A percentile compares a stretch with the other conserved stretches of the same genome.
phyloP scores from a whole-genome alignment of 2,329 filamentous ascomycete genomes.

The Neopestalotiopsis clavispora region DNA sequence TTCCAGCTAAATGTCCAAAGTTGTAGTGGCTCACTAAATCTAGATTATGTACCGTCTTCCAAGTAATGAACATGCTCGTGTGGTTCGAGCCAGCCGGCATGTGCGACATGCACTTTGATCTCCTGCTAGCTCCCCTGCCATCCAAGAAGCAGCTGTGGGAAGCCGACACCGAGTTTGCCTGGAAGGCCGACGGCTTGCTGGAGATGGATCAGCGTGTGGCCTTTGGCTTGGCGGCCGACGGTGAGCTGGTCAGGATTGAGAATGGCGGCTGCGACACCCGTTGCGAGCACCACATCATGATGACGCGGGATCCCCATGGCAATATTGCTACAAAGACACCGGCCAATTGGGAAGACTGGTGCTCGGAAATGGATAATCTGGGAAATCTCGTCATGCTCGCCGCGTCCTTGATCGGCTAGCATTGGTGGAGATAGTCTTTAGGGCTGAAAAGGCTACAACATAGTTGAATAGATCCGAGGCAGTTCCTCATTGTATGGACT shows the following conservation, averaged over 20 bases:
- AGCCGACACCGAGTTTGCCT: slow-evolving; percentile 38
- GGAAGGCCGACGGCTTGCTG: slow-evolving; percentile 38
- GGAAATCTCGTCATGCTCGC: slow-evolving; percentile 50
- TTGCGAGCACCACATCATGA: neutral
- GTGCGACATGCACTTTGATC: slow-evolving; percentile 39
- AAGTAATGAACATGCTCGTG: slow-evolving; percentile 46
- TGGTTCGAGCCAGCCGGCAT: slow-evolving; percentile 44
- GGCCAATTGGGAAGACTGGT: slow-evolving; percentile 49
- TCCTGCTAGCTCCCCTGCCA: slow-evolving; percentile 48
- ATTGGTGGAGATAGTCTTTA: neutral
- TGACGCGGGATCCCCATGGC: neutral
- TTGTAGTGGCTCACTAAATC: slow-evolving; percentile 19
- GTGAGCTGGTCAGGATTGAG: neutral
- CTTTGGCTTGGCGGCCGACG: neutral
- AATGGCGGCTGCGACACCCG: neutral
- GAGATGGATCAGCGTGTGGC: slow-evolving; percentile 9
- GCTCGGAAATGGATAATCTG: slow-evolving; percentile 48
- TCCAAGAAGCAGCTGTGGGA: slow-evolving; percentile 49
- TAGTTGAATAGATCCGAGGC: too few relatives aligned
- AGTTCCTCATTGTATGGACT: too few relatives aligned
- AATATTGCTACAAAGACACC: neutral
- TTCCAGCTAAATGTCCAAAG: neutral
- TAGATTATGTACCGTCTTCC: slow-evolving; percentile 45
- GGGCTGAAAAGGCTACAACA: too few relatives aligned
- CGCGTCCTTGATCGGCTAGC: slow-evolving; percentile 34